Base-by-base conservation (phyloP, 164 flowering plant species). In the Buxus sempervirens region DNA sequence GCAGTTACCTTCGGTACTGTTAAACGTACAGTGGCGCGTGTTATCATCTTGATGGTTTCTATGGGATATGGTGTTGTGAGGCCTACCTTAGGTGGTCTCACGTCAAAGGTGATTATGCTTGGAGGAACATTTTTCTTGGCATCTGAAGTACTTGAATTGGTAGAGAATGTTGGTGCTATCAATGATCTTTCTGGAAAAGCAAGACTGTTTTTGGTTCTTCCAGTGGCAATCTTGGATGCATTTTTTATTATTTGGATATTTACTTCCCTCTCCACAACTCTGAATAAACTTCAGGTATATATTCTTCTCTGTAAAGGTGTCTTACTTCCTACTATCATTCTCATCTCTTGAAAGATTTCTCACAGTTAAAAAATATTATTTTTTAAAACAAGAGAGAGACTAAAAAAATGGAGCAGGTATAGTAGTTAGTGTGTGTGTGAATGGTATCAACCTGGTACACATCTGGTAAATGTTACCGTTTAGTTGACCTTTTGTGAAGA, bases 51-150 rank as follows among this genome's bases (percentile, higher is more conserved):
- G 58, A 89, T 86, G 80, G 99, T 96, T 74, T 78, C 95, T 0
- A 96, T 96, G 99, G 99, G 99, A 19, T 96, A 86, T 67, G 99
- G 99, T 79, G 99, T 96, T 66, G 96, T 96, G 49, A 90, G 98
- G 60, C 98, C 99, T 48, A 93, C 98, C 15, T 76, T 96, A 20
- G 99, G 99, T 72, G 99, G 98, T 58, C 83, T 96, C 21, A 96
- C 98, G n/a, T 87, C 90, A n/a, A 96, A 96, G 81, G 98, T 93
- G 63, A 57, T 85, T 66, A 70, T 90, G 89, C 93, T 96, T 72
- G 99, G 97, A 76, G 82, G 76, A n/a, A 90, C 98, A 22, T 96
- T 96, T 81, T 87, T 90, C 51, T 42, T 85, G 65, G 99, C 99
- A 60, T 88, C 99, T 9, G 98, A 93, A 81, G 85, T 92, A 53